Conservation (phyloP, 2,329 filamentous ascomycete species). For the Dothideomycetes sp. region DNA sequence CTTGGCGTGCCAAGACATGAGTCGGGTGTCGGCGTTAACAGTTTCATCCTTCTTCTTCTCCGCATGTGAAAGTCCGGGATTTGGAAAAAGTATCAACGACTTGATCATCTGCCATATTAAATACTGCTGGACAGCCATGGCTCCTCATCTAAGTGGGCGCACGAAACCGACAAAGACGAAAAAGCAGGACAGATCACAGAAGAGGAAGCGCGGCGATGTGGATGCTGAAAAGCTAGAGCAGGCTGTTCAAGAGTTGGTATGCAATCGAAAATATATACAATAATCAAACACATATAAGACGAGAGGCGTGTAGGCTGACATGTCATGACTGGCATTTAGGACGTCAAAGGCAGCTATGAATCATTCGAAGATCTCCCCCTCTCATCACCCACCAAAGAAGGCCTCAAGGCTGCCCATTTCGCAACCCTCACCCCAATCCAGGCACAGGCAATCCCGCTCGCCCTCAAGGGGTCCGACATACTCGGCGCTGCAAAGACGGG, state of each 20-base stretch:
- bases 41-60: too few relatives aligned
- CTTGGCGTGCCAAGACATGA: background rate
- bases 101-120: background rate
- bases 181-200: constrained; percentile 40
- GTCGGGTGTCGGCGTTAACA: background rate
- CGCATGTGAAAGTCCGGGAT: background rate
- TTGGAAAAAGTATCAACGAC: background rate
- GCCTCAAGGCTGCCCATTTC: constrained; percentile 79
- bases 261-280: too few relatives aligned
- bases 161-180: constrained; percentile 43
- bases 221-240: constrained; percentile 36
- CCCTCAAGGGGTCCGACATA: constrained; percentile 76
- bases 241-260: constrained; percentile 31
- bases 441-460: constrained; percentile 74
- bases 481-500: constrained; percentile 93
- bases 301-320: too few relatives aligned
- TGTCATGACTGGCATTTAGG: constrained; percentile 31
- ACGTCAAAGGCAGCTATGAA: constrained; percentile 49
- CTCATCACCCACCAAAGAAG: constrained; percentile 65
- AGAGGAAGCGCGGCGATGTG: constrained; percentile 43
- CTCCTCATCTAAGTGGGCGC: constrained; percentile 19
- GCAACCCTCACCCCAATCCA: constrained; percentile 87
- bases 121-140: constrained; percentile 3
- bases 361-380: constrained; percentile 78
- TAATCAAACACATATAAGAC: too few relatives aligned